Conservation (phyloP, 306 rosid species). For the Vigna trinervia region DNA sequence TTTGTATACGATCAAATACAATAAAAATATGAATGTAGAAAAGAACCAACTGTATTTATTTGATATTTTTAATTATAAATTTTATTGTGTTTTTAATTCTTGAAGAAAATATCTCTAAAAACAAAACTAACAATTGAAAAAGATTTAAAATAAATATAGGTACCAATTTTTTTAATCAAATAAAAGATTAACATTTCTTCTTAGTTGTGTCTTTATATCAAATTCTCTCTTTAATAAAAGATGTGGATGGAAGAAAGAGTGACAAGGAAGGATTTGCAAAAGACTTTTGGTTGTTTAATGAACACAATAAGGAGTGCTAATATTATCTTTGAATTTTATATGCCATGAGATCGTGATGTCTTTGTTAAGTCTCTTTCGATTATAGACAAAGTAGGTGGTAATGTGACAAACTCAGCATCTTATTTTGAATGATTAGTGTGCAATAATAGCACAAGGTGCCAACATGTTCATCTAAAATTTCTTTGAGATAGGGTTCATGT, state of each 20-base stretch:
- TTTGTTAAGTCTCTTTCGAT: slow-evolving; percentile 46
- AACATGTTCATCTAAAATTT: slow-evolving; percentile 41
- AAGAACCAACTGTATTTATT: too few relatives aligned
- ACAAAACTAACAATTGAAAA: too few relatives aligned
- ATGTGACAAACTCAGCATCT: slow-evolving; percentile 52
- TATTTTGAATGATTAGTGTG: slow-evolving; percentile 50
- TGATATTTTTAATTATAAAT: too few relatives aligned
- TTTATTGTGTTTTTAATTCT: too few relatives aligned
- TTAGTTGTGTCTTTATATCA: background rate
- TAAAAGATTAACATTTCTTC: too few relatives aligned
- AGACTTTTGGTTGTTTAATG: slow-evolving; percentile 30
- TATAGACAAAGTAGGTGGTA: slow-evolving; percentile 51
- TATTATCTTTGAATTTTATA: slow-evolving; percentile 43
- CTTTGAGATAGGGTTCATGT: slow-evolving; percentile 38
- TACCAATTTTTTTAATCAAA: too few relatives aligned
- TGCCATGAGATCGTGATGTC: slow-evolving; percentile 35
- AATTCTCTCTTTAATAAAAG: slow-evolving; percentile 33
- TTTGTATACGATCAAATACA: too few relatives aligned
- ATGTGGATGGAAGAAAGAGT: slow-evolving; percentile 8
- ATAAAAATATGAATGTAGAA: too few relatives aligned
- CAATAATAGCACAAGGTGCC: slow-evolving; percentile 48
- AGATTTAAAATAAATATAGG: too few relatives aligned
- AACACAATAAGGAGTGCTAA: background rate
- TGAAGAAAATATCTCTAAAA: too few relatives aligned
- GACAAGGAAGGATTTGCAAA: slow-evolving; percentile 33